Evolutionary conservation across 441 rosid species (phyloP).

Genomic region (Populus hybrid): DNA sequence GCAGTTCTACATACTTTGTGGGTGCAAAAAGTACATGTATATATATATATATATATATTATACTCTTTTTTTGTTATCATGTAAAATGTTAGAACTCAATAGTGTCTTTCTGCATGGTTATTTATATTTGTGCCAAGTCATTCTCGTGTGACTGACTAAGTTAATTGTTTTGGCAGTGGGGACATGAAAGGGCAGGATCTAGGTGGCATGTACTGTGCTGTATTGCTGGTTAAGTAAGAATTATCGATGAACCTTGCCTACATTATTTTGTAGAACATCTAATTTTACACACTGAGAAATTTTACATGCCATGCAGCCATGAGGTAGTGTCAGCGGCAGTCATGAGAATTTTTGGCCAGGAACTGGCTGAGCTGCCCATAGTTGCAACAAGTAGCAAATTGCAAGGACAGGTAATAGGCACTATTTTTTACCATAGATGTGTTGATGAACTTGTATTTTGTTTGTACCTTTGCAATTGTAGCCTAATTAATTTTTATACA

Average conservation of each 20-base stretch:
- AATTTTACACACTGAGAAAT: neutral
- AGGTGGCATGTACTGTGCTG: slow-evolving; percentile 80
- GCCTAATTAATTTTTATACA: neutral
- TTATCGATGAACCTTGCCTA: neutral
- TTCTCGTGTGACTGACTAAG: neutral
- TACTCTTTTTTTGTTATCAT: neutral
- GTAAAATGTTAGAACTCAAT: neutral
- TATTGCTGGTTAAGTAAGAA: slow-evolving; percentile 76
- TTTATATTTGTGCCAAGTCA: neutral
- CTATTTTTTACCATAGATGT: neutral
- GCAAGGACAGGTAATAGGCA: slow-evolving; percentile 60
- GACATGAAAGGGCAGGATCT: slow-evolving; percentile 58
- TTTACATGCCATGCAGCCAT: slow-evolving; percentile 44
- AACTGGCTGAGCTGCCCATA: slow-evolving; percentile 86
- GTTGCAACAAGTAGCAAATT: slow-evolving; percentile 71
- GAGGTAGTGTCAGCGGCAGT: slow-evolving; percentile 77
- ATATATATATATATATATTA: neutral
- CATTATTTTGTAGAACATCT: neutral
- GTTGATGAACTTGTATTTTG: neutral
- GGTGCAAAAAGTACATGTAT: neutral
- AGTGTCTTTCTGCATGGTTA: neutral
- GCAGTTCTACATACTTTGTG: slow-evolving; percentile 16
- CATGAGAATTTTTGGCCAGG: slow-evolving; percentile 73
- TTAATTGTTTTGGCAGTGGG: slow-evolving; percentile 41
- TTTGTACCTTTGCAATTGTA: neutral